Evolutionary conservation across 768 basidiomycete genomes (phyloP), one percentile per base, ranked within the genome.

Genomic region (Tricholoma matsutake): DNA sequence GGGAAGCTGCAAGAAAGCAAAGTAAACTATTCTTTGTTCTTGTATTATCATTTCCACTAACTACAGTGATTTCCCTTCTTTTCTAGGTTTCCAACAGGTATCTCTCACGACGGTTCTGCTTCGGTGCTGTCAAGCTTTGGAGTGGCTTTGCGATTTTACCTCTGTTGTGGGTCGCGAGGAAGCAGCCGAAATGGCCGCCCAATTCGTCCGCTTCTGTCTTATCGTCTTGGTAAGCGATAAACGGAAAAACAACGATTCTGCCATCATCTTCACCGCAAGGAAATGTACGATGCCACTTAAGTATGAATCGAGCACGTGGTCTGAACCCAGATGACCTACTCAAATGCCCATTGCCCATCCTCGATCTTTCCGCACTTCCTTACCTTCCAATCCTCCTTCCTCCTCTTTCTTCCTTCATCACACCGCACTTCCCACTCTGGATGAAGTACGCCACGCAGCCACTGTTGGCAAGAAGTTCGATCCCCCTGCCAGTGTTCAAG

Each of bases 131-230:
- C 57, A 84, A 47, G 95, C 92, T 0, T 80, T 98, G 58, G 96
- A 98, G 75, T 99, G 97, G 97, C 85, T 99, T 41, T 91, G 93
- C 71, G 97, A 99, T 73, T 97, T 94, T 67, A 94, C 97, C 0
- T 97, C 96, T 1, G 93, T 96, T 34, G 93, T 95, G 34, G 95
- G 95, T 22, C 81, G 93, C 56, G 97, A 99, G 69, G 97, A 98
- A 73, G 96, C 94, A 0, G 93, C 94, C 10, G 97, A 99, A 79
- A 91, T 98, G 86, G 90, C 93, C 2, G 97, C 96, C 4, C 97
- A 98, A 72, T 98, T 98, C 68, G 95, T 98, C 51, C 88, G 97
- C 56, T 97, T 95, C 68, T 92, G 94, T 41, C 86, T 96, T 63
- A 90, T 99, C 74, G 76, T 79, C 2, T 80, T 98, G 45, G 93